Evolutionary conservation across 2,329 filamentous ascomycete genomes (phyloP), one percentile per base, ranked within the genome.

Genomic region (Plenodomus tracheiphilus): DNA sequence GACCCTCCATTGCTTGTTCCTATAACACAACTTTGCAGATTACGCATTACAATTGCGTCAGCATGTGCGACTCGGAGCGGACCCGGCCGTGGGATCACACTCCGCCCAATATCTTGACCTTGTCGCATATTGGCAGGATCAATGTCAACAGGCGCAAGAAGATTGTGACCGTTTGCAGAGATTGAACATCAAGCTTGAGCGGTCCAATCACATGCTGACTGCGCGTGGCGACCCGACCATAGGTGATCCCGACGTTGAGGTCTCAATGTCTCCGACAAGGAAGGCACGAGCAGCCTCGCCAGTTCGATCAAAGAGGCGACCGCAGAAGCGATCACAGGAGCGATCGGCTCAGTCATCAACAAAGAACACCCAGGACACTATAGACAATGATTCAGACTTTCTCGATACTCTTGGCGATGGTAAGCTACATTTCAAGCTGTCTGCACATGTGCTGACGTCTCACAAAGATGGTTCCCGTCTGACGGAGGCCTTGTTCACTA

Each of bases 111-210:
- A 75, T 39, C 58, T 78, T 18, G 73, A 77, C 47, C 61, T 72
- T 13, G 70, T 71, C 10, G 56, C 68, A 3, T 77, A 70, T 47
- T 77, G 74, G 75, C 54, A 58, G 25, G 55, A 69, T 7, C 59
- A 60, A 37, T 68, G 54, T 35, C 51, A 58, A 16, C 43, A 45
- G 18, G 46, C 56, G 0, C 61, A 72, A n/a, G 47, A 56, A 5
- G 60, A 61, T 28, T 64, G 62, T 35, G 44, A 53, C 2, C 44
- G 56, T 4, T 53, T 72, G 15, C 54, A 62, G 20, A 50, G 35
- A 2, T 47, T 60, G 22, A 62, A 66, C 28, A 44, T 53, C 8
- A 62, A 63, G 22, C 59, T 70, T 2, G 65, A 70, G 30, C 56
- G 64, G 21, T 64, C 62, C 11, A 66, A 62, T 20, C 62, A 69